Evolutionary conservation across 352 stramenopile species (phyloP).

Genomic region (Pythium chondricola): DNA sequence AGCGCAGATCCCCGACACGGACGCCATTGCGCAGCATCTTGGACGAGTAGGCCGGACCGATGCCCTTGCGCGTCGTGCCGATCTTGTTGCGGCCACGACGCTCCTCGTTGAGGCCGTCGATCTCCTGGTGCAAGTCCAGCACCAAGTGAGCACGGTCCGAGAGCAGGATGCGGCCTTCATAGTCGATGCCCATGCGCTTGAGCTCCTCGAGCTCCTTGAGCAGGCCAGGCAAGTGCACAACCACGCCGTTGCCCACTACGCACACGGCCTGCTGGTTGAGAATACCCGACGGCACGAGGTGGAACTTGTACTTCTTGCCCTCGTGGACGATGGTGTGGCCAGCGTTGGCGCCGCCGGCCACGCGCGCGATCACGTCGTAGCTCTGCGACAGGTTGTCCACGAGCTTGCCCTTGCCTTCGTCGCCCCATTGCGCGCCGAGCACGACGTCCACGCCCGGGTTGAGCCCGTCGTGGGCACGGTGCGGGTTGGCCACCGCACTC

Average conservation of each 20-base stretch:
- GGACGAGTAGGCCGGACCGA: slow-evolving; percentile 97
- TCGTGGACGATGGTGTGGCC: slow-evolving; percentile 99
- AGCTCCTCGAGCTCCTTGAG: slow-evolving; percentile 93
- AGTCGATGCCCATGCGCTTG: slow-evolving; percentile 85
- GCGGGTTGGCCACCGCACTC: slow-evolving; percentile 78
- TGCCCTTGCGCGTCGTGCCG: slow-evolving; percentile 98
- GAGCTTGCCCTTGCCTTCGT: slow-evolving; percentile 99
- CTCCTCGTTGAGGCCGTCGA: slow-evolving; percentile 81
- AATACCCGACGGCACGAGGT: slow-evolving; percentile 97
- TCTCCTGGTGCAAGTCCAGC: slow-evolving; percentile 98
- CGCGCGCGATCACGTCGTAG: slow-evolving; percentile 96
- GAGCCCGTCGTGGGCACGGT: slow-evolving; percentile 55
- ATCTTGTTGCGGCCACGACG: slow-evolving; percentile 95
- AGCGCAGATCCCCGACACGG: slow-evolving; percentile 93
- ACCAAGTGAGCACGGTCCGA: slow-evolving; percentile 98
- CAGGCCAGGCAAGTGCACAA: slow-evolving; percentile 96
- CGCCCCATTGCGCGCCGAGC: slow-evolving; percentile 97
- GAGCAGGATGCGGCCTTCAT: slow-evolving; percentile 93
- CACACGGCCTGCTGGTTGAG: slow-evolving; percentile 93
- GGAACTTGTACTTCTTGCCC: slow-evolving; percentile 99
- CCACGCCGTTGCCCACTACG: slow-evolving; percentile 98
- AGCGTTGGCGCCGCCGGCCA: slow-evolving; percentile 97
- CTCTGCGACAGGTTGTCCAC: slow-evolving; percentile 91
- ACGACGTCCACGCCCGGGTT: slow-evolving; percentile 88
- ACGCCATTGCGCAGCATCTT: slow-evolving; percentile 99